Evolutionary conservation across 2,329 filamentous ascomycete species (phyloP).

Genomic region (Xylariaceae sp.): DNA sequence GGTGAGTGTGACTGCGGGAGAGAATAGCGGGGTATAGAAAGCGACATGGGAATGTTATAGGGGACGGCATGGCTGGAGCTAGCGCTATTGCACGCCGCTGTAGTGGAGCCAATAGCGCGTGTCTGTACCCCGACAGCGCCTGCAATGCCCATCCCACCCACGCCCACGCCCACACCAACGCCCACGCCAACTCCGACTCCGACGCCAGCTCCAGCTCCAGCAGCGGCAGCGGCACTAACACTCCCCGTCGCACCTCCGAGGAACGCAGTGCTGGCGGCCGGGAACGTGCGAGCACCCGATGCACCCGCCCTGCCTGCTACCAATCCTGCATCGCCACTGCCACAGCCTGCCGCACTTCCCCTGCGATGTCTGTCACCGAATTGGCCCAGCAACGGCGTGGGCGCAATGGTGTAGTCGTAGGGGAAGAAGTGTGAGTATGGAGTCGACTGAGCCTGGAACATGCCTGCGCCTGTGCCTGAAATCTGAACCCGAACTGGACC

Average conservation of each 20-base stretch:
- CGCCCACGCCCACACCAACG: conserved; percentile 3
- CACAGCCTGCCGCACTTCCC: conserved; percentile 13
- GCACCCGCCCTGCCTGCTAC: conserved; percentile 21
- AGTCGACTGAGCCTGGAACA: conserved; percentile 52
- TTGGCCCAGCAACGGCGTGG: conserved; percentile 28
- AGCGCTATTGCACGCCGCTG: conserved; percentile 8
- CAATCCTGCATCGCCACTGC: conserved; percentile 10
- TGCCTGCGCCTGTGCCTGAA: conserved; percentile 25
- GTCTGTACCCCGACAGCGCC: background rate
- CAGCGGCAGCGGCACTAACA: conserved; percentile 4
- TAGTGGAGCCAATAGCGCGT: conserved; percentile 13
- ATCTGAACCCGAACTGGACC: background rate
- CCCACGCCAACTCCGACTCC: conserved; percentile 10
- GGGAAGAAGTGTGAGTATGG: conserved; percentile 42
- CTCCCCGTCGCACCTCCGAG: conserved; percentile 18
- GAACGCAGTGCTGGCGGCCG: conserved; percentile 22
- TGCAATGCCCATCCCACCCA: background rate
- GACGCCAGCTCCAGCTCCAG: conserved; percentile 22
- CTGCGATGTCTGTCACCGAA: conserved; percentile 24
- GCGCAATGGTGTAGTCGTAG: conserved; percentile 35
- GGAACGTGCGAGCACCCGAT: conserved; percentile 23
- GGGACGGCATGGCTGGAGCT: conserved; percentile 10
- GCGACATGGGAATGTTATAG: conserved; percentile 5
- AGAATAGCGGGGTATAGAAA: background rate
- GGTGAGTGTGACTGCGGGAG: conserved; percentile 2